Conservation (phyloP, 140 eudicot genomes). For the Erigeron philadelphicus region DNA sequence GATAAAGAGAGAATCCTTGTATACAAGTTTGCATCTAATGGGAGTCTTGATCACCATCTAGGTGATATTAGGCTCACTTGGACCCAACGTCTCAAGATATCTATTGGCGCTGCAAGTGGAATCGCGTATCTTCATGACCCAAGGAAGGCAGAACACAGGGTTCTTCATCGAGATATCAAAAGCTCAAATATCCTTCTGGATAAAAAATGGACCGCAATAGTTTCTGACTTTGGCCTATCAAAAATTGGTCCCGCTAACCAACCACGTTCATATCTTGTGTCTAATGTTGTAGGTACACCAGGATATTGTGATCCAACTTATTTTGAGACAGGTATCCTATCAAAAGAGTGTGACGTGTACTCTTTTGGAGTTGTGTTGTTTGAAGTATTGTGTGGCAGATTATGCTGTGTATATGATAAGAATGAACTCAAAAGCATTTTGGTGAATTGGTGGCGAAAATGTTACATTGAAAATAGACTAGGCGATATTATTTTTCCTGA, state of each 20-base stretch:
- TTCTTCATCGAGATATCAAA: constrained; percentile 21
- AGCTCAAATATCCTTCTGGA: constrained; percentile 20
- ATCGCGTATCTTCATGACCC: constrained; percentile 24
- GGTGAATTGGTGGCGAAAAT: constrained; percentile 3
- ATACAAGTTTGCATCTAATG: constrained; percentile 18
- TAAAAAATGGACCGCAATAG: constrained; percentile 10
- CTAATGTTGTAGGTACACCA: constrained; percentile 1
- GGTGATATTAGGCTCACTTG: constrained; percentile 8
- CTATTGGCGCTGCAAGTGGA: constrained; percentile 19
- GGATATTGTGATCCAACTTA: constrained; percentile 21
- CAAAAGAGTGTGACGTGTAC: constrained; percentile 26
- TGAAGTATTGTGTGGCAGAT: constrained; percentile 19
- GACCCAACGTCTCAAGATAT: constrained; percentile 14
- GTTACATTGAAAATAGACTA: constrained; percentile 7
- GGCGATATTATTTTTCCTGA: constrained; percentile 17
- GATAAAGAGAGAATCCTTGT: constrained; percentile 25
- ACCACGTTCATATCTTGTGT: constrained; percentile 11
- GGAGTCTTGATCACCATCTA: constrained; percentile 19
- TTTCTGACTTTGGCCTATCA: constrained; percentile 24
- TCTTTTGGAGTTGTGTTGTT: constrained; percentile 24
- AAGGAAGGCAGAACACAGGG: constrained; percentile 6
- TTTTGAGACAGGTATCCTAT: constrained; percentile 13
- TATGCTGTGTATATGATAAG: not conserved
- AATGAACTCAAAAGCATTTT: not conserved
- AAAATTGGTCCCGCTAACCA: constrained; percentile 20